Percentiles rank a stretch among this genome's conserved stretches.
Conservation (phyloP, 192 early-diverging fungal genomes). For the Gonapodya prolifera region DNA sequence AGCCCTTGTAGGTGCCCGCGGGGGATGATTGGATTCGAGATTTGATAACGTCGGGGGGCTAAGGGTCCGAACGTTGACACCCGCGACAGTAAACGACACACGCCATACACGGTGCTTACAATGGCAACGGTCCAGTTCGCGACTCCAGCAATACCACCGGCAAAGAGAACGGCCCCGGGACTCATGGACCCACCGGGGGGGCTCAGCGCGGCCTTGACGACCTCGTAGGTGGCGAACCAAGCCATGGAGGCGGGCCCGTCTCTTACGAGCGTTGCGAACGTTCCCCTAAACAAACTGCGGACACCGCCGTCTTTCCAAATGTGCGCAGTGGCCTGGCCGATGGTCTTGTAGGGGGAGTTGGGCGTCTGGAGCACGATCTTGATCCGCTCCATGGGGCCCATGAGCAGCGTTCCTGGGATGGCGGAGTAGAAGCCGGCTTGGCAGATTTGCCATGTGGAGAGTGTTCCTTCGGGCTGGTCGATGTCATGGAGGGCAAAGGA, state of each 20-base stretch:
- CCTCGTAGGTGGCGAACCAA: conserved; percentile 92
- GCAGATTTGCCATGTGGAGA: conserved; percentile 65
- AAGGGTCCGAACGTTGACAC: not conserved
- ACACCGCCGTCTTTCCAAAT: conserved; percentile 83
- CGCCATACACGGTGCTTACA: conserved; percentile 11
- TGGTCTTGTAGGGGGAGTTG: conserved; percentile 74
- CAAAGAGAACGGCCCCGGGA: conserved; percentile 70
- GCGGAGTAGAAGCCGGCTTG: conserved; percentile 93
- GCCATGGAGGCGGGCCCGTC: conserved; percentile 90
- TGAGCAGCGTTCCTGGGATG: conserved; percentile 83
- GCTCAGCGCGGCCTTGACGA: conserved; percentile 59
- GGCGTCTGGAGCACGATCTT: conserved; percentile 86
- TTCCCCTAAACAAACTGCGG: conserved; percentile 78
- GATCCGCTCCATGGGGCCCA: conserved; percentile 91
- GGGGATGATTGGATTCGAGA: conserved; percentile 80
- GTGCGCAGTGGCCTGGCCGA: conserved; percentile 70
- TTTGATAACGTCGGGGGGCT: conserved; percentile 81
- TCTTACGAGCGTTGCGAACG: conserved; percentile 82
- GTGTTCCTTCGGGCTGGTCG: not conserved
- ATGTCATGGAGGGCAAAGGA: not conserved
- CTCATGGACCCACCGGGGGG: conserved; percentile 46
- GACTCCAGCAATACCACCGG: conserved; percentile 96
- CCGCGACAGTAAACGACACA: not conserved
- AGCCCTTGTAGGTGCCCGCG: conserved; percentile 72
- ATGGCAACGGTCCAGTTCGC: conserved; percentile 96